Percentiles rank a stretch among this genome's conserved stretches.
Conservation (phyloP, 352 stramenopile genomes). For the Globisporangium radiosum region DNA sequence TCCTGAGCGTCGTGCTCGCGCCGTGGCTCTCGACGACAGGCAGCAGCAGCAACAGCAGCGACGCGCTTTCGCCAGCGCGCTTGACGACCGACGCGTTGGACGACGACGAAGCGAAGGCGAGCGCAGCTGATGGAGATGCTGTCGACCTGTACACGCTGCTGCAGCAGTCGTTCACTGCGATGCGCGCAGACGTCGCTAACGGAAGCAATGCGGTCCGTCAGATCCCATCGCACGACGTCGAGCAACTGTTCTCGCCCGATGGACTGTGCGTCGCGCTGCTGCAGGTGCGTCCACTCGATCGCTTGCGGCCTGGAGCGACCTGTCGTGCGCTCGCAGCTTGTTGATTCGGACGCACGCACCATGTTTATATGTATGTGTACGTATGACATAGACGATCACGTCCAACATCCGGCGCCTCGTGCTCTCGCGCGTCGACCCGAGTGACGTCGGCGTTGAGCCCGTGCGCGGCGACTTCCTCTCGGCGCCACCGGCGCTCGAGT, state of each 20-base stretch:
- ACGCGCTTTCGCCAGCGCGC: conserved; percentile 7
- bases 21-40: conserved; percentile 32
- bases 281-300: conserved; percentile 20
- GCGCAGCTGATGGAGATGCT: conserved; percentile 1
- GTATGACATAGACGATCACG: conserved; percentile 47
- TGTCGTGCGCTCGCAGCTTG: not conserved
- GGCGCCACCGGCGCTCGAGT: conserved; percentile 53
- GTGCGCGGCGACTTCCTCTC: conserved; percentile 42
- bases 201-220: conserved; percentile 2
- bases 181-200: conserved; percentile 2
- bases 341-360: not conserved
- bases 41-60: not conserved
- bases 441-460: conserved; percentile 61
- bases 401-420: conserved; percentile 80
- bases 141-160: conserved; percentile 15
- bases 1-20: conserved; percentile 51
- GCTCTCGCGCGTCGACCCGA: conserved; percentile 66
- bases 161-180: conserved; percentile 13
- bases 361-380: too few species aligned
- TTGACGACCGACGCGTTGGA: not conserved
- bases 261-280: conserved; percentile 64
- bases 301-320: not conserved
- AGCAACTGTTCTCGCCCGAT: conserved; percentile 42
- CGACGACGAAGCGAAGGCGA: conserved; percentile 20
- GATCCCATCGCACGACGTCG: conserved; percentile 1